Evolutionary conservation across 108 stramenopile genomes (phyloP).

Genomic region (Cyclotella baltica): DNA sequence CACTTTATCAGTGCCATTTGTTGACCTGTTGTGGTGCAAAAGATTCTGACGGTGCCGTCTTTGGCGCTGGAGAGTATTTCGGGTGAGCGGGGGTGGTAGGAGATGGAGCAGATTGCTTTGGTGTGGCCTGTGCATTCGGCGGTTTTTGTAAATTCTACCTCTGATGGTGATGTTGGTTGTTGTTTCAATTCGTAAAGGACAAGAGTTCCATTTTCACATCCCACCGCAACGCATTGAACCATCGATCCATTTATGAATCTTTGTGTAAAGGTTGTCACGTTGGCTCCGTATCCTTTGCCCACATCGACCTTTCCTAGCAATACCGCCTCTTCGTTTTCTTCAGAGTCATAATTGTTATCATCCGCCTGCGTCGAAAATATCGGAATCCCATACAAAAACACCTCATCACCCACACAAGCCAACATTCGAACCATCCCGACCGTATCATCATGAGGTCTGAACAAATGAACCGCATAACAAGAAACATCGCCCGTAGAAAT

Average conservation of each 20-base stretch:
- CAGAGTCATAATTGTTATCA: neutral
- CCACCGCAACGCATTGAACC: conserved; percentile 72
- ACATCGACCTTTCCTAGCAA: conserved; percentile 39
- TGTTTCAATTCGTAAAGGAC: conserved; percentile 53
- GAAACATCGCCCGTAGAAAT: conserved; percentile 49
- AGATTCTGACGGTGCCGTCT: conserved; percentile 86
- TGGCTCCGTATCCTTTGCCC: conserved; percentile 44
- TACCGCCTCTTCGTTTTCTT: conserved; percentile 22
- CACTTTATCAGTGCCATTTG: conserved; percentile 42
- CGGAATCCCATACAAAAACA: conserved; percentile 53
- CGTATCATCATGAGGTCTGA: conserved; percentile 28
- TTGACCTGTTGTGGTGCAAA: conserved; percentile 34
- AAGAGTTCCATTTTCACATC: conserved; percentile 80
- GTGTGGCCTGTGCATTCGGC: conserved; percentile 64
- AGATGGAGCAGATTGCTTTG: conserved; percentile 74
- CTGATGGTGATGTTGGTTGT: neutral
- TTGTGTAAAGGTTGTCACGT: conserved; percentile 35
- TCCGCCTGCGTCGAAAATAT: neutral
- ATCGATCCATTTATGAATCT: conserved; percentile 41
- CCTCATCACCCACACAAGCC: conserved; percentile 50
- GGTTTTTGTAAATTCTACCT: conserved; percentile 17
- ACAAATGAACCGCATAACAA: conserved; percentile 44
- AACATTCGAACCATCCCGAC: conserved; percentile 38
- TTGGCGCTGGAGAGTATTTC: conserved; percentile 71
- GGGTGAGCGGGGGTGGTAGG: conserved; percentile 60